A percentile compares a stretch with the other conserved stretches of the same genome.
These are phyloP conservation scores for Phaseolus coccineus DNA, from an alignment of 331 rosid species.

Conservation along the genomic window DNA sequence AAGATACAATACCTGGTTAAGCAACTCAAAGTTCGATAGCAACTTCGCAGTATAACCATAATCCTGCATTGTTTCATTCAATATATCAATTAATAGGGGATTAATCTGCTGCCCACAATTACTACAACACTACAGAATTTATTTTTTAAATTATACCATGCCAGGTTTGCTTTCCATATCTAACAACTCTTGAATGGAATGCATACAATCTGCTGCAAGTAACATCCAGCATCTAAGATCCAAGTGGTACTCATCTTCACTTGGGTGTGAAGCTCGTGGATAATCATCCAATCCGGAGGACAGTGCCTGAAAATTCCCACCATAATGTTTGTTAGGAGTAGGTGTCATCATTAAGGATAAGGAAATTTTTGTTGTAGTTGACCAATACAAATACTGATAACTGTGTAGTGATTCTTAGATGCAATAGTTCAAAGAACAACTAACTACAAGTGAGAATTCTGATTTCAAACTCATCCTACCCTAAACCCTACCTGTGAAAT, in stretches of 20 bases:
- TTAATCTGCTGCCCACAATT: slow-evolving; percentile 9
- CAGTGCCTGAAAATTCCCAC: slow-evolving; percentile 69
- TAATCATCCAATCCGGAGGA: slow-evolving; percentile 96
- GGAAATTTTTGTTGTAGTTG: slow-evolving; percentile 13
- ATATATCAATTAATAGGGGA: slow-evolving; percentile 30
- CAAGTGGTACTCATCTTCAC: slow-evolving; percentile 82
- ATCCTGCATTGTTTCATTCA: slow-evolving; percentile 63
- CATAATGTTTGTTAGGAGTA: slow-evolving; percentile 42
- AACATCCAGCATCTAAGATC: slow-evolving; percentile 98
- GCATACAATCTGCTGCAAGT: slow-evolving; percentile 92
- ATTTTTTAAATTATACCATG: slow-evolving; percentile 56
- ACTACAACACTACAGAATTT: neutral
- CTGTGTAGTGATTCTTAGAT: slow-evolving; percentile 11
- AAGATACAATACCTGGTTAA: slow-evolving; percentile 69
- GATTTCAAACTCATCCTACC: slow-evolving; percentile 28
- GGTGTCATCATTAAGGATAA: slow-evolving; percentile 28
- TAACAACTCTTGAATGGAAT: slow-evolving; percentile 70
- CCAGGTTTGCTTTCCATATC: slow-evolving; percentile 57
- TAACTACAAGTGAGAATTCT: slow-evolving; percentile 29
- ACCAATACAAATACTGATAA: slow-evolving; percentile 38
- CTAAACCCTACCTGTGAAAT: too few species aligned
- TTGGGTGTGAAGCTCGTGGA: slow-evolving; percentile 98
- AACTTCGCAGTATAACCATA: slow-evolving; percentile 65
- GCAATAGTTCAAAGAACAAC: slow-evolving; percentile 34
- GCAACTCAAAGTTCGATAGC: slow-evolving; percentile 74